phyloP scores from a whole-genome alignment of 495 filamentous ascomycete genomes.

The Hyaloscypha variabilis region DNA sequence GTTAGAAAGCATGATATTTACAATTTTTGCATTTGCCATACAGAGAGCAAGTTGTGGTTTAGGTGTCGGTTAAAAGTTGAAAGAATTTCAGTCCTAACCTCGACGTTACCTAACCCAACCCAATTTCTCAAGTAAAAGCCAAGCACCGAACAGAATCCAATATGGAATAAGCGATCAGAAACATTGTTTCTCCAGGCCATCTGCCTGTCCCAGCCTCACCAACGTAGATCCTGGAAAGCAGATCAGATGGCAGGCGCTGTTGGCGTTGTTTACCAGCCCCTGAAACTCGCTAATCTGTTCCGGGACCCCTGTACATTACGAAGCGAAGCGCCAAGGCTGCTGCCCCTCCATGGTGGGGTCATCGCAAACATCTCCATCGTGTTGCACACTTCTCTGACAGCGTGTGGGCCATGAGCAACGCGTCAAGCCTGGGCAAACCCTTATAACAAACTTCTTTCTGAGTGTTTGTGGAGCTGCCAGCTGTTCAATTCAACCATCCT shows the following conservation, averaged over 20 bases:
- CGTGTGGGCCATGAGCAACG: background rate
- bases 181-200: too few species aligned
- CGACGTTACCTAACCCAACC: too few species aligned
- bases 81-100: too few species aligned
- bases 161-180: too few species aligned
- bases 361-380: slow-evolving; percentile 1
- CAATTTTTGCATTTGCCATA: too few species aligned
- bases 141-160: too few species aligned
- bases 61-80: too few species aligned
- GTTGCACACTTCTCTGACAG: background rate
- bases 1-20: too few species aligned
- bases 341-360: slow-evolving; percentile 1
- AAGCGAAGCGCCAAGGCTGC: background rate
- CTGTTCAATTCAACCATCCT: background rate
- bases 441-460: background rate
- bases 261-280: background rate
- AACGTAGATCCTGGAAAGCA: too few species aligned
- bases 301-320: background rate
- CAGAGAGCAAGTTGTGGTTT: too few species aligned
- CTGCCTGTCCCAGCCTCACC: too few species aligned
- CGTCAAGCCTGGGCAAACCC: background rate
- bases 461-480: background rate
- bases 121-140: too few species aligned
- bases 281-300: background rate
- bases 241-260: background rate